Base-by-base conservation (phyloP, 495 filamentous ascomycete genomes). In the Pyrenula aspistea region DNA sequence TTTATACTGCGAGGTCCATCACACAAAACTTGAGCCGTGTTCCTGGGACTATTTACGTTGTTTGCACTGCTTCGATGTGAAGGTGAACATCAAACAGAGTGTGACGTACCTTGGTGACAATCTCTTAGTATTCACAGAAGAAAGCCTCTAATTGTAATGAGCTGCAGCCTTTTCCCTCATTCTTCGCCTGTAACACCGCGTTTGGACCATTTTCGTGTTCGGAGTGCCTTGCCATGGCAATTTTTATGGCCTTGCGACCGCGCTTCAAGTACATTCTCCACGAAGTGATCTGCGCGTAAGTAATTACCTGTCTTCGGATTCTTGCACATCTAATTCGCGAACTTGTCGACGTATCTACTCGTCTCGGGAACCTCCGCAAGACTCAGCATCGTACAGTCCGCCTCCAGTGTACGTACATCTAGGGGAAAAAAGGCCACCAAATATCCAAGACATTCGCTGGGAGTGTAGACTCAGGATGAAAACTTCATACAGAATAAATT, bases 351-450 rank as follows among this genome's bases (percentile, higher is more conserved):
- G 57, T 76, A 73, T 22, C 73, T 73, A 25, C 63, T 68, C 0
- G 73, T 76, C 65, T 75, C 73, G 19, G 75, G 64, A 2, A 75
- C 73, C 51, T 72, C 67, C 54, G 72, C 63, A 0, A 71, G 73
- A 10, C 82, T 85, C 58, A 85, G 60, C 52, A 77, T 78, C 1
- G 73, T 81, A 63, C 82, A 84, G 67, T 85, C 82, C 4, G 84
- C 73, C 66, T 85, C 82, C 55, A 85, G 69, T 80, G 84, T 84
- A 67, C 83, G 77, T 67, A 84, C 82, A 69, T 85, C 82, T 2
- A 78, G 71, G 48, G 84, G 58, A 85, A 85, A 63, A 84, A 82
- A 67, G 88, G 88, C 54, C 85, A 74, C 86, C 86, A 91, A 19
- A 70, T 56, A 64, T 89, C 85, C 59, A 89, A 68, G 62, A 91